These are phyloP conservation scores for Lepiota subincarnata DNA, from an alignment of 768 basidiomycete species.

Conservation along the genomic window DNA sequence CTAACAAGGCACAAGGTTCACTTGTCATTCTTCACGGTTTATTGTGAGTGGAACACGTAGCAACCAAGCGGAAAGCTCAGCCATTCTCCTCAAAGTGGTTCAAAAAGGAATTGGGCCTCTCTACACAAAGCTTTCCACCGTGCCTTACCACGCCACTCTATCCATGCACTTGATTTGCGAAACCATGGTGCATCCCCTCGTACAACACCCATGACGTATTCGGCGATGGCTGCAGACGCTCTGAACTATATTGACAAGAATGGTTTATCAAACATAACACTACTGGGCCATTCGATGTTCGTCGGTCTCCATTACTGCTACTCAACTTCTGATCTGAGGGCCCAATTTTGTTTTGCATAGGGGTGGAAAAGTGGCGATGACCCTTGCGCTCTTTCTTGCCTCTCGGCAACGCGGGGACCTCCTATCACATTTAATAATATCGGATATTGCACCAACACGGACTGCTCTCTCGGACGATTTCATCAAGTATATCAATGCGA, in stretches of 20 bases:
- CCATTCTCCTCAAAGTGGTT: conserved; percentile 48
- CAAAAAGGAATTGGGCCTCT: conserved; percentile 86
- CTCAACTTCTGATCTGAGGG: neutral
- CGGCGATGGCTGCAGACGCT: conserved; percentile 77
- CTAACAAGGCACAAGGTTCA: conserved; percentile 25
- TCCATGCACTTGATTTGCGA: conserved; percentile 82
- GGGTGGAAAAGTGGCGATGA: conserved; percentile 85
- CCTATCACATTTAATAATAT: conserved; percentile 61
- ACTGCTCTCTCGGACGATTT: conserved; percentile 62
- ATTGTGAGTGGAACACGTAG: conserved; percentile 40
- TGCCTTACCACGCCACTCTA: conserved; percentile 53
- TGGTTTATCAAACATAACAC: conserved; percentile 54
- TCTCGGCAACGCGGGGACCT: conserved; percentile 34
- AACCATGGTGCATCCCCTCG: conserved; percentile 88
- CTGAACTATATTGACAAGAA: conserved; percentile 57
- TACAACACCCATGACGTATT: conserved; percentile 66
- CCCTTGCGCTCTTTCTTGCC: conserved; percentile 47
- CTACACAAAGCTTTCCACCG: conserved; percentile 72
- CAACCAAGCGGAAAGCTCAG: neutral
- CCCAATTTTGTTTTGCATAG: conserved; percentile 30
- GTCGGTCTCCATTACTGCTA: conserved; percentile 20
- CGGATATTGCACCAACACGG: conserved; percentile 76
- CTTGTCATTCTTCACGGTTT: conserved; percentile 61
- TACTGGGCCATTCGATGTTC: conserved; percentile 90
- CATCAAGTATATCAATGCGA: conserved; percentile 58